A percentile compares a stretch with the other conserved stretches of the same genome.
Conservation (phyloP, 1,284 basidiomycete genomes). For the Pholiota adiposa region DNA sequence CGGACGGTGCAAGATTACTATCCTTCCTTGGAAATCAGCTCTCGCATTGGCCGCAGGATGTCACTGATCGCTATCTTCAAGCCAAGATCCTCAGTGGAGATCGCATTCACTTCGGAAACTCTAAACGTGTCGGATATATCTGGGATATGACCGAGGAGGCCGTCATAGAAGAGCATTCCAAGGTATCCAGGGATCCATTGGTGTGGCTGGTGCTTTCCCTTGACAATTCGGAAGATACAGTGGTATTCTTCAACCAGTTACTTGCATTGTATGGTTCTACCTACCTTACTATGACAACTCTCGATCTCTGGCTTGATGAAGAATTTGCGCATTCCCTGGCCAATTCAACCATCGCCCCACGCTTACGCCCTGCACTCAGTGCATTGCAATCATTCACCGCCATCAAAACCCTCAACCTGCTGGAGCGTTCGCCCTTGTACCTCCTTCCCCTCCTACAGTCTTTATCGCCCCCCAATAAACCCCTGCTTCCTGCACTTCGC, state of each 20-base stretch:
- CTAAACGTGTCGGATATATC: slow-evolving; percentile 21
- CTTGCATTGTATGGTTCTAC: slow-evolving; percentile 21
- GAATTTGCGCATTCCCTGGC: slow-evolving; percentile 12
- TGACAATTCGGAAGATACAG: slow-evolving; percentile 15
- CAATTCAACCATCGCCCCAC: background rate
- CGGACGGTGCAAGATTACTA: slow-evolving; percentile 13
- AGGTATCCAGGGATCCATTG: slow-evolving; percentile 19
- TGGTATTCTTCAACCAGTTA: slow-evolving; percentile 20
- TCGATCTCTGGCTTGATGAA: slow-evolving; percentile 26
- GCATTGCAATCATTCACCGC: slow-evolving; percentile 18
- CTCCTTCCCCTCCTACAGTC: slow-evolving; percentile 19
- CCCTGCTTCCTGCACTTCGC: slow-evolving; percentile 13
- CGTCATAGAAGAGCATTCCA: slow-evolving; percentile 19
- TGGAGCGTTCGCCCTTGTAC: slow-evolving; percentile 19
- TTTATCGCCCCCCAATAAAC: background rate
- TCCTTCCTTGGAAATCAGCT: slow-evolving; percentile 22
- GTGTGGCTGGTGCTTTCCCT: slow-evolving; percentile 22
- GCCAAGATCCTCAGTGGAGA: slow-evolving; percentile 26
- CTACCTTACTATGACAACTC: slow-evolving; percentile 18
- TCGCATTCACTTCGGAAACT: slow-evolving; percentile 27
- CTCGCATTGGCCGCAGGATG: slow-evolving; percentile 18
- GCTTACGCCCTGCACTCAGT: slow-evolving; percentile 7
- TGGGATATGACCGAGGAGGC: slow-evolving; percentile 26
- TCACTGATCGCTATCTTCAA: slow-evolving; percentile 22
- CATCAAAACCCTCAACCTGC: slow-evolving; percentile 13